Percentiles rank a stretch among this genome's conserved stretches.
Evolutionary conservation across 805 yeast species (phyloP).

Genomic region (Candida patagonica): DNA sequence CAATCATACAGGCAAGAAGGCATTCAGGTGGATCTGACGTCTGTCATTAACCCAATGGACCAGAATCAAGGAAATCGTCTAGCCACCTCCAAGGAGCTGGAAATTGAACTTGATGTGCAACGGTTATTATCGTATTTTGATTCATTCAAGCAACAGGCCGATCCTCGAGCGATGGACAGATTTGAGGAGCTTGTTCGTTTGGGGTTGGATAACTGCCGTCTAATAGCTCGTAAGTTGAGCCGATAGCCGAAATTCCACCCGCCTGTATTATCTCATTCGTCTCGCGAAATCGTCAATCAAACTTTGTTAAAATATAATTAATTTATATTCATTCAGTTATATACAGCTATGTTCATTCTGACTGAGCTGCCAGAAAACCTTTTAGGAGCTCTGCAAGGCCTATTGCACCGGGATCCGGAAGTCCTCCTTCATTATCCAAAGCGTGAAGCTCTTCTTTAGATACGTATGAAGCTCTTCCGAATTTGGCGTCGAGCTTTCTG

Average conservation of each 20-base stretch:
- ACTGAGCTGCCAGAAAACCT: conserved; percentile 33
- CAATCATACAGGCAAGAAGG: conserved; percentile 63
- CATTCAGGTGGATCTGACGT: conserved; percentile 25
- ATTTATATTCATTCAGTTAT: too few species aligned
- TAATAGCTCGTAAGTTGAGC: conserved; percentile 25
- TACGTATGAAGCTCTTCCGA: conserved; percentile 92
- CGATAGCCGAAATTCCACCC: too few species aligned
- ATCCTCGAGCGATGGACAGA: conserved; percentile 38
- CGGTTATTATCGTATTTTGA: conserved; percentile 35
- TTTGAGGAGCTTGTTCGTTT: conserved; percentile 52
- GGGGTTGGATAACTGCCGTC: conserved; percentile 51
- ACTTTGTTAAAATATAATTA: too few species aligned
- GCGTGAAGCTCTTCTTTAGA: conserved; percentile 46
- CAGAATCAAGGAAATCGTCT: conserved; percentile 3
- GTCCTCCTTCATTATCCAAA: conserved; percentile 35
- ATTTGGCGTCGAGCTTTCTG: conserved; percentile 65
- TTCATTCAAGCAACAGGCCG: conserved; percentile 25
- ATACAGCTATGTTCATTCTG: too few species aligned
- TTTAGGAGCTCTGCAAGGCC: conserved; percentile 59
- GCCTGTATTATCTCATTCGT: too few species aligned
- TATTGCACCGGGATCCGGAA: conserved; percentile 94
- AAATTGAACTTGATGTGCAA: conserved; percentile 41
- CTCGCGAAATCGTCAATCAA: too few species aligned
- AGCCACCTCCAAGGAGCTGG: conserved; percentile 33
- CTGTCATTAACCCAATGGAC: conserved; percentile 19